Evolutionary conservation across 805 yeast species (phyloP).

Genomic region (Zygoascus ofunaensis): DNA sequence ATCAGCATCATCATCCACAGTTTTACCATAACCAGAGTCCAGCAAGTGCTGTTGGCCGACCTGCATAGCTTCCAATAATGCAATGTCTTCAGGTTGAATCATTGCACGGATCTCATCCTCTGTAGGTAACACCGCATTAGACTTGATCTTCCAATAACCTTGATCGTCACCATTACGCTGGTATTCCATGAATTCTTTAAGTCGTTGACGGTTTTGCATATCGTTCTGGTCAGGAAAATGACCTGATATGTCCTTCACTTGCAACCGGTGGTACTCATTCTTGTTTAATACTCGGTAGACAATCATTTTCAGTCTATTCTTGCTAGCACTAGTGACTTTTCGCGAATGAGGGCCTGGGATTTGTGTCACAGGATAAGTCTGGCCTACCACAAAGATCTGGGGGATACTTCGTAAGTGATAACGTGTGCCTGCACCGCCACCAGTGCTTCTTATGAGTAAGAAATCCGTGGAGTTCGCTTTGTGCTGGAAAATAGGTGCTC

Average conservation of each 20-base stretch:
- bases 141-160: conserved; percentile 86
- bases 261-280: conserved; percentile 60
- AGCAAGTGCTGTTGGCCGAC: conserved; percentile 83
- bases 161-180: conserved; percentile 91
- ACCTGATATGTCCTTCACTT: conserved; percentile 77
- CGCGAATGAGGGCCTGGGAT: conserved; percentile 97
- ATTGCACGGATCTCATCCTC: conserved; percentile 72
- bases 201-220: conserved; percentile 90
- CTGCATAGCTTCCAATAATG: conserved; percentile 84
- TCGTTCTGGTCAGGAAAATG: conserved; percentile 97
- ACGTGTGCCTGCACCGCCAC: conserved; percentile 59
- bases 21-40: conserved; percentile 54
- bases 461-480: conserved; percentile 74
- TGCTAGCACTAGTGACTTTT: conserved; percentile 86
- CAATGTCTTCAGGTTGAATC: conserved; percentile 86
- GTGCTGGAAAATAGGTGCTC: conserved; percentile 92
- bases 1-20: conserved; percentile 34
- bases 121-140: conserved; percentile 53
- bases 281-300: conserved; percentile 80
- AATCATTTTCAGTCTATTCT: conserved; percentile 86
- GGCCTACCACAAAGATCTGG: conserved; percentile 80
- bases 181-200: conserved; percentile 96
- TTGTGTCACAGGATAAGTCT: conserved; percentile 84
- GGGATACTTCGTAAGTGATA: conserved; percentile 63
- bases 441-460: conserved; percentile 66